Base-by-base conservation (phyloP, 73 alveolate genomes). In the Paramecium primaurelia region DNA sequence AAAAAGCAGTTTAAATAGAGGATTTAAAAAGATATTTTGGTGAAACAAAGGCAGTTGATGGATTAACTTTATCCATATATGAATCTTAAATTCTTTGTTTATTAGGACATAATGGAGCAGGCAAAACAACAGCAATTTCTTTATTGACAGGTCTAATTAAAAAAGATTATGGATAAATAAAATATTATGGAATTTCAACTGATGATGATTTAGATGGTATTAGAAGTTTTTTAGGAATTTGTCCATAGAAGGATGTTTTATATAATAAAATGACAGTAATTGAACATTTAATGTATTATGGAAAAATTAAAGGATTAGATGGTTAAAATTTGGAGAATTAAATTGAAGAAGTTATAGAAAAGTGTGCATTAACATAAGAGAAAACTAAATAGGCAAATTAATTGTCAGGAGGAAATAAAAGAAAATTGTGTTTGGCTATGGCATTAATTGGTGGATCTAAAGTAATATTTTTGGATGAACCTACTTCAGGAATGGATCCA, bases 351-450 rank as follows among this genome's bases (percentile, higher is more conserved):
- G 93, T 93, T 91, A 88, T 95, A 10, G 77, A 71, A 20, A 94
- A 94, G 71, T 92, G 95, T 93, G 94, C 92, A 45, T 93, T 96
- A 34, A 40, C 87, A 18, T 92, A 71, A 77, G 95, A 93, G 60
- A 95, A 90, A 36, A 91, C 64, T 28, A 94, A 92, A 58, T 49
- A 88, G 58, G 95, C 95, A 16, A 87, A 93, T 9, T 75, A 95
- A 32, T 87, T 94, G 20, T 96, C 98, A 36, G 98, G 98, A 11
- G 98, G 98, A 38, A 96, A 94, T 77, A 96, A 94, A 86, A 95
- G 98, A 34, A 94, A 94, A 84, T 93, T 96, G 37, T 59, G 97
- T 36, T 93, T 94, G 10, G 97, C 98, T 16, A 94, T 96, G 38
- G 95, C 97, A 7, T 58, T 95, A 32, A 91, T 95, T 69, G 96